Conservation (phyloP, 2,329 filamentous ascomycete genomes). For the Scedosporium boydii region DNA sequence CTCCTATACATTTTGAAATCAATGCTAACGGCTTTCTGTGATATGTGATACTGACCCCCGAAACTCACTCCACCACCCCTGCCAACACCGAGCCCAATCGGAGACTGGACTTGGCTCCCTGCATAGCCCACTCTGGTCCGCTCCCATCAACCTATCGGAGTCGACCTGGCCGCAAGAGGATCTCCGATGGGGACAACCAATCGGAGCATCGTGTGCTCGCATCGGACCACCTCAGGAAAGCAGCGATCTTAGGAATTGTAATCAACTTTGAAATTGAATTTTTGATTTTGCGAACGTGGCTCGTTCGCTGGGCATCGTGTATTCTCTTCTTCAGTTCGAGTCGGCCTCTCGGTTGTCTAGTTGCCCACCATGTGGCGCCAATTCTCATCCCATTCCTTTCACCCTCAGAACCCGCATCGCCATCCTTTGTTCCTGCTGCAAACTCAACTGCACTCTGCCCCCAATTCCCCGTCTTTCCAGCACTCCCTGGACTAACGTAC, state of each 20-base stretch:
- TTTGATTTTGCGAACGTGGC: neutral
- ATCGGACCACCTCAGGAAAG: neutral
- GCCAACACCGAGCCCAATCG: neutral
- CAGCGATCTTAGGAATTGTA: neutral
- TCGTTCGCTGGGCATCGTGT: neutral
- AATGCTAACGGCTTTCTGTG: too few relatives aligned
- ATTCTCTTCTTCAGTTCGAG: neutral
- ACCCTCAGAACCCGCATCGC: neutral
- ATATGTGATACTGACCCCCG: too few relatives aligned
- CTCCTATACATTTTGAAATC: too few relatives aligned
- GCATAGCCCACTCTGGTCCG: neutral
- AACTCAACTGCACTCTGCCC: neutral
- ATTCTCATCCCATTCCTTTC: neutral
- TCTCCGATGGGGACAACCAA: neutral
- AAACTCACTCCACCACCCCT: too few relatives aligned
- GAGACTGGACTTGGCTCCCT: neutral
- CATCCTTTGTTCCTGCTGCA: neutral
- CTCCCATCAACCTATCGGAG: neutral
- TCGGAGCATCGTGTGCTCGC: neutral
- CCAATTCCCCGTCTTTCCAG: too few relatives aligned
- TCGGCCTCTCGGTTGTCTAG: neutral
- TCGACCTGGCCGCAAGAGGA: neutral
- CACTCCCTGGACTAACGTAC: neutral
- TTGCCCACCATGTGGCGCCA: neutral
- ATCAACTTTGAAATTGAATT: too few relatives aligned